Evolutionary conservation across 1,284 basidiomycete species (phyloP), one percentile per base, ranked within the genome.

Genomic region (Sporisorium exsertum): DNA sequence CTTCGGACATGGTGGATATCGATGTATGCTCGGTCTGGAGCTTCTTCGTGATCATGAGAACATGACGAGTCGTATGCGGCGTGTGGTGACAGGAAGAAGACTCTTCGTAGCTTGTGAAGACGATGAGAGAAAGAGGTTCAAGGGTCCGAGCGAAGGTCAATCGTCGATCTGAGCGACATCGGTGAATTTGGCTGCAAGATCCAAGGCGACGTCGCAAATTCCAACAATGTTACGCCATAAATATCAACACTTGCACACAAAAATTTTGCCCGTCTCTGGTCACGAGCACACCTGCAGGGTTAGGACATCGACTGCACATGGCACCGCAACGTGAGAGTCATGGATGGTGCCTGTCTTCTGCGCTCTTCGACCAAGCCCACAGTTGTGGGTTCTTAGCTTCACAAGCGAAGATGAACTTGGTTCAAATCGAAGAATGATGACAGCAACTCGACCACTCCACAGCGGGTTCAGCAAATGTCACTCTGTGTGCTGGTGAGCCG

Each of bases 1-100:
- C 51, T 20, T 57, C 42, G 22, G 71, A 55, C 72, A 74, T 74
- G 32, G 12, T 55, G 49, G 42, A 33, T 20, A 7, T n/a, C 22
- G 7, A 29, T 20, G 20, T 33, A 9, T 35, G 32, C 50, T 35
- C 50, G 1, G 33, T 7, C 15, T 2, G 33, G 22, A 52, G 32
- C 22, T 22, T 4, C n/a, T 10, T 15, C 10, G 50, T 1, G 22
- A 26, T 52, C 33, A 52, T 16, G 50, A 37, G 15, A 37, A 24
- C 50, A 52, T 52, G n/a, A 15, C 50, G 50, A 18, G 32, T 5
- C 24, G 35, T 18, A 22, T 29, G 20, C 22, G 12, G 45, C 24
- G 24, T 40, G 47, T 16, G 46, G 24, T 29, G 32, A 5, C 10
- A 5, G 33, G 7, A 49, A 9, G 24, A 35, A 15, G 13, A 12